A percentile compares a stretch with the other conserved stretches of the same genome.
Evolutionary conservation across 306 rosid species (phyloP).

Genomic region (Canavalia ensiformis): DNA sequence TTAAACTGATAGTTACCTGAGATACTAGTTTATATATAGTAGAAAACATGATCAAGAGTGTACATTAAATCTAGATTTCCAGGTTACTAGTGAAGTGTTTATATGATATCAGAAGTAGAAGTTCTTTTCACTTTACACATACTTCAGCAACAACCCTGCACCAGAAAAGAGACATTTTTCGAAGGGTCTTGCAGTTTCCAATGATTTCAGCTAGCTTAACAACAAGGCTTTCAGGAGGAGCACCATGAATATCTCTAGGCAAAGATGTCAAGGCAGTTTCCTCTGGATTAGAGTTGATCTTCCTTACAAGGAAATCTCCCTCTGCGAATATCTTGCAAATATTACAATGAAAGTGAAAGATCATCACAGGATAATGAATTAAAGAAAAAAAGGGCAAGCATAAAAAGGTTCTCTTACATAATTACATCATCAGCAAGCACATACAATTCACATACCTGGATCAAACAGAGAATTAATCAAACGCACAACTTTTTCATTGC

Average conservation of each 20-base stretch:
- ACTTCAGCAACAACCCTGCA: slow-evolving; percentile 82
- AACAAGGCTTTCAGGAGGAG: slow-evolving; percentile 91
- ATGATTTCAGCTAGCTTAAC: slow-evolving; percentile 91
- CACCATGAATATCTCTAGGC: slow-evolving; percentile 92
- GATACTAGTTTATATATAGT: neutral
- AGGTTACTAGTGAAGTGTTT: slow-evolving; percentile 31
- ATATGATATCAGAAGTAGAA: slow-evolving; percentile 44
- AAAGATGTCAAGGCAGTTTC: slow-evolving; percentile 61
- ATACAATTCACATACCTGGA: slow-evolving; percentile 74
- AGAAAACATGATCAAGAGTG: slow-evolving; percentile 39
- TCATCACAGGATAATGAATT: slow-evolving; percentile 58
- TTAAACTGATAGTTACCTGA: slow-evolving; percentile 25
- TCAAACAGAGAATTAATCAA: slow-evolving; percentile 78
- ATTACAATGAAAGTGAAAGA: slow-evolving; percentile 85
- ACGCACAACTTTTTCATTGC: slow-evolving; percentile 69
- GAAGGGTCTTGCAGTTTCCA: slow-evolving; percentile 78
- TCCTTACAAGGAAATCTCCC: slow-evolving; percentile 81
- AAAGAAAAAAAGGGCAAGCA: slow-evolving; percentile 19
- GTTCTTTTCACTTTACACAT: slow-evolving; percentile 56
- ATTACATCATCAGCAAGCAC: slow-evolving; percentile 43
- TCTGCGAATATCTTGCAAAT: slow-evolving; percentile 95
- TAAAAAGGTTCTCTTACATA: slow-evolving; percentile 36
- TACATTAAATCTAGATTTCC: slow-evolving; percentile 29
- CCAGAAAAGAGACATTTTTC: slow-evolving; percentile 93
- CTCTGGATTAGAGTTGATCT: slow-evolving; percentile 63